These are phyloP conservation scores for Ascochyta rabiei DNA, from an alignment of 2,329 filamentous ascomycete genomes.

Conservation along the genomic window DNA sequence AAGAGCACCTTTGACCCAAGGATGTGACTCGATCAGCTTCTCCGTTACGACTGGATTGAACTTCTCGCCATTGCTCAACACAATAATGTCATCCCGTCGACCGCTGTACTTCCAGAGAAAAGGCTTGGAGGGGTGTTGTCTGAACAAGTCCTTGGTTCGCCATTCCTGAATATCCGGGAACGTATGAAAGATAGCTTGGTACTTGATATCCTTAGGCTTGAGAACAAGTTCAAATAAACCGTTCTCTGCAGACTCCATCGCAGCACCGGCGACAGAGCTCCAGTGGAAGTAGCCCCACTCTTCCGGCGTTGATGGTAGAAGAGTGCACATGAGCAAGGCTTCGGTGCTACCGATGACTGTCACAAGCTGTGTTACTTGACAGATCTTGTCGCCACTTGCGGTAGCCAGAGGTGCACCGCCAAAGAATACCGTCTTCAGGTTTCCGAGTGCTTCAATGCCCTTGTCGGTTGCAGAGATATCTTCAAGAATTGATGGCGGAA, in stretches of 20 bases:
- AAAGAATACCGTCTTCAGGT: slow-evolving; percentile 12
- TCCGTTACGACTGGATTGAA: slow-evolving; percentile 32
- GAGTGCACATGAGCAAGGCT: slow-evolving; percentile 5
- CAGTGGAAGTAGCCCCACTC: slow-evolving; percentile 18
- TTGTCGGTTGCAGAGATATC: slow-evolving; percentile 3
- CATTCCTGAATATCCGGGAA: slow-evolving; percentile 11
- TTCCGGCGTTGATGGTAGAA: background rate
- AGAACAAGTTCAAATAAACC: slow-evolving; percentile 9
- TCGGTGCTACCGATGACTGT: slow-evolving; percentile 15
- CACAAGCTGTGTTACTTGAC: slow-evolving; percentile 12
- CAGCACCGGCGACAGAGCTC: slow-evolving; percentile 6
- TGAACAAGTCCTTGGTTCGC: slow-evolving; percentile 25
- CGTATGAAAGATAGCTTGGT: slow-evolving; percentile 9
- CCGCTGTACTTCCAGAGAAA: slow-evolving; percentile 34
- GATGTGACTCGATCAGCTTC: slow-evolving; percentile 17
- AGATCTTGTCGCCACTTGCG: slow-evolving; percentile 17
- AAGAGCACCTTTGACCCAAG: slow-evolving; percentile 20
- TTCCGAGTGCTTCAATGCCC: slow-evolving; percentile 5
- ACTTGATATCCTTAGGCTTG: background rate
- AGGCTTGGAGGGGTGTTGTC: slow-evolving; percentile 23
- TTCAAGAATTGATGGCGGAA: slow-evolving; percentile 13
- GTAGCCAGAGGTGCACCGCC: slow-evolving; percentile 17
- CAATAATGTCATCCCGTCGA: slow-evolving; percentile 43
- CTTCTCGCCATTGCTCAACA: slow-evolving; percentile 41
- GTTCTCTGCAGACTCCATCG: slow-evolving; percentile 9